Percentiles rank a stretch among this genome's conserved stretches.
These are phyloP conservation scores for Circinella minor DNA, from an alignment of 371 early-diverging fungal genomes.

Conservation along the genomic window DNA sequence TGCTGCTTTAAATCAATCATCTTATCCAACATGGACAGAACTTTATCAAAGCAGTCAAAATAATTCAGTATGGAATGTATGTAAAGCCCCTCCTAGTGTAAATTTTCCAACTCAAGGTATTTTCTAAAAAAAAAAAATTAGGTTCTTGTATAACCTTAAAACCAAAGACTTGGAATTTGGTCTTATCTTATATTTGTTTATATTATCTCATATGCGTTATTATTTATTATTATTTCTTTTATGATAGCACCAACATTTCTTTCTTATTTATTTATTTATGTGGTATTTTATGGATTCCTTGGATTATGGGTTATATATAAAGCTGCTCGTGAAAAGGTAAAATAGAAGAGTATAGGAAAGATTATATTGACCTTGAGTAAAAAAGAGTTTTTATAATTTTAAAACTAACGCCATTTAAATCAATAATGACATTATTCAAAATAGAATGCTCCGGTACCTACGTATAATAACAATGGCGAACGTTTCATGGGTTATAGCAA, in stretches of 20 bases:
- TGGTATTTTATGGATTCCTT: constrained; percentile 38
- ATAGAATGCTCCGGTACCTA: neutral
- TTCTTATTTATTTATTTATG: constrained; percentile 37
- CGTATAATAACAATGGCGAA: neutral
- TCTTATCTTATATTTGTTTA: no score
- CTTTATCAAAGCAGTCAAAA: neutral
- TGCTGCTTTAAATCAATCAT: constrained; percentile 14
- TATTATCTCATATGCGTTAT: no score
- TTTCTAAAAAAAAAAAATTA: no score
- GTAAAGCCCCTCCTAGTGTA: constrained; percentile 18
- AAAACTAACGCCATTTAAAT: neutral
- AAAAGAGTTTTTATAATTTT: no score
- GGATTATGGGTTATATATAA: constrained; percentile 51
- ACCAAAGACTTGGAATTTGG: no score
- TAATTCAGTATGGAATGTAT: constrained; percentile 2
- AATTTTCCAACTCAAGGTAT: neutral
- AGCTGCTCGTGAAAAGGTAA: constrained; percentile 19
- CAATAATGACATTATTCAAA: neutral
- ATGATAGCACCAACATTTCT: constrained; percentile 36
- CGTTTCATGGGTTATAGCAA: constrained; percentile 9
- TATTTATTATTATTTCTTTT: neutral
- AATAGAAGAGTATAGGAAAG: neutral
- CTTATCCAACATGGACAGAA: constrained; percentile 9
- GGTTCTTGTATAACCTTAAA: no score
- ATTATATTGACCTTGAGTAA: neutral